Conservation (phyloP, 768 basidiomycete species). For the Xerocomus potaroensis region DNA sequence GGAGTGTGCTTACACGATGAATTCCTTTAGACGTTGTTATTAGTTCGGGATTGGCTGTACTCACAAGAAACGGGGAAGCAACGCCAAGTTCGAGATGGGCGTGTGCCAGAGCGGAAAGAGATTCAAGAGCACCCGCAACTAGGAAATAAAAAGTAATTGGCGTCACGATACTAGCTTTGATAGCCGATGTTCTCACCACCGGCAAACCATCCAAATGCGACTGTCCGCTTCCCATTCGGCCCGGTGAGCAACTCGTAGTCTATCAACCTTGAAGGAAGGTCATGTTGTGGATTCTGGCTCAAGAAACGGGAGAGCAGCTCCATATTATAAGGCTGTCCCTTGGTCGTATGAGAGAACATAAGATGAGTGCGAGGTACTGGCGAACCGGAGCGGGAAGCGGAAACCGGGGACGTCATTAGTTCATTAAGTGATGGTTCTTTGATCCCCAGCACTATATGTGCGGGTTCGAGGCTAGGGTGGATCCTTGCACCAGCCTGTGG, state of each 20-base stretch:
- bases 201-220: conserved; percentile 91
- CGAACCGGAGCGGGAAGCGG: conserved; percentile 18
- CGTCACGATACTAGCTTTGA: background rate
- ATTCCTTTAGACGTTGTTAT: background rate
- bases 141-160: conserved; percentile 6
- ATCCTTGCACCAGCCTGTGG: conserved; percentile 74
- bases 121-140: conserved; percentile 86
- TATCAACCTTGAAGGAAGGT: conserved; percentile 50
- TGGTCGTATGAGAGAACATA: conserved; percentile 92
- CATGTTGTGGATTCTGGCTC: conserved; percentile 20
- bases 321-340: conserved; percentile 85
- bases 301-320: conserved; percentile 68
- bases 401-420: conserved; percentile 45
- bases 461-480: conserved; percentile 48
- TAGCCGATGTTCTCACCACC: conserved; percentile 52
- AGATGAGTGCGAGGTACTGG: conserved; percentile 61
- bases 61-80: conserved; percentile 77
- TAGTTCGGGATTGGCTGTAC: conserved; percentile 19
- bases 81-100: conserved; percentile 74
- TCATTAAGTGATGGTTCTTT: conserved; percentile 77
- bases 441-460: conserved; percentile 81
- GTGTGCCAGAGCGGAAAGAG: conserved; percentile 73
- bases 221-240: conserved; percentile 63
- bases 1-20: conserved; percentile 52
- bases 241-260: conserved; percentile 83